Conservation (phyloP, 495 filamentous ascomycete species). For the Podospora sp. region DNA sequence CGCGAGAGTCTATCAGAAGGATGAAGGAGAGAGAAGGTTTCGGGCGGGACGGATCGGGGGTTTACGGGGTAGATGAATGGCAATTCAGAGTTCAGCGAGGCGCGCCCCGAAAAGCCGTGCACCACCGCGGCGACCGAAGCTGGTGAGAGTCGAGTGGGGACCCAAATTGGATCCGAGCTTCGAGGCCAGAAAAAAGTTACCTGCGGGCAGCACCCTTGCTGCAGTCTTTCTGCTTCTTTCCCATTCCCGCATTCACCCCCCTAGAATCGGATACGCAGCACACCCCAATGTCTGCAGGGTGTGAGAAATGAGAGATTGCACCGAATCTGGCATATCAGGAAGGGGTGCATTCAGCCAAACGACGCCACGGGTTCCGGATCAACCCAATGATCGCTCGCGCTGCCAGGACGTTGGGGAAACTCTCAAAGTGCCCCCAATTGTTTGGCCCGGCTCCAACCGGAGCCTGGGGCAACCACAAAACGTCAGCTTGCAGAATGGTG, state of each 20-base stretch:
- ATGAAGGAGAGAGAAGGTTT: constrained; percentile 22
- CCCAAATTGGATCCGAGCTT: constrained; percentile 22
- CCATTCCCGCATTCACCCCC: constrained; percentile 6
- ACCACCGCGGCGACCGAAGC: constrained; percentile 21
- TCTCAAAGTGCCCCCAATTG: constrained; percentile 21
- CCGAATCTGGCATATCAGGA: constrained; percentile 3
- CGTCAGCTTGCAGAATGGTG: constrained; percentile 31
- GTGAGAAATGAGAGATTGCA: constrained; percentile 9
- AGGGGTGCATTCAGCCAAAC: constrained; percentile 31
- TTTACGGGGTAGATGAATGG: constrained; percentile 31
- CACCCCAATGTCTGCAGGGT: background rate
- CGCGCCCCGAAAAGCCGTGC: constrained; percentile 21
- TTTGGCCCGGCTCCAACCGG: constrained; percentile 14
- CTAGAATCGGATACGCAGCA: background rate
- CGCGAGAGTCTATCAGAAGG: constrained; percentile 20
- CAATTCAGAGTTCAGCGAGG: constrained; percentile 23
- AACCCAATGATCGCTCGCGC: constrained; percentile 22
- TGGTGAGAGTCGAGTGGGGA: constrained; percentile 23
- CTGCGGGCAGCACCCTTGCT: background rate
- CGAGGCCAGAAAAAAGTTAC: constrained; percentile 16
- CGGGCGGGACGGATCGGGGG: constrained; percentile 20
- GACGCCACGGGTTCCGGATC: constrained; percentile 16
- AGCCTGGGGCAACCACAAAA: constrained; percentile 5
- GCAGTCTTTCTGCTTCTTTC: constrained; percentile 14
- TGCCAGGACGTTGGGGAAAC: constrained; percentile 29